These are phyloP conservation scores for Parsonsia alboflavescens DNA, from an alignment of 257 asterid species.

Conservation along the genomic window DNA sequence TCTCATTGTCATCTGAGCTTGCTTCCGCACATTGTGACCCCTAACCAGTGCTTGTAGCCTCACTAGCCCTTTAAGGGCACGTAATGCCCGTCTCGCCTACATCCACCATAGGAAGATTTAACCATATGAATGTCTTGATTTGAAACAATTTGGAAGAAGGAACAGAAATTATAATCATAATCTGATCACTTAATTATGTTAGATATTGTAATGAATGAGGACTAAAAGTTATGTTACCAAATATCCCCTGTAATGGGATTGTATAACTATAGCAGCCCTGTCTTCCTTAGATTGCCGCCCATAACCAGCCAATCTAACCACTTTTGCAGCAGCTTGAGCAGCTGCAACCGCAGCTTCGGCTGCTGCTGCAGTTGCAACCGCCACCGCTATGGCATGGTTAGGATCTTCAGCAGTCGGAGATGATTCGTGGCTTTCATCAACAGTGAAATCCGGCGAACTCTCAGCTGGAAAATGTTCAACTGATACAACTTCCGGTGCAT, in stretches of 20 bases:
- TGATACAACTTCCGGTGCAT: slow-evolving; percentile 79
- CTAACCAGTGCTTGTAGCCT: slow-evolving; percentile 93
- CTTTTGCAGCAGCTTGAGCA: slow-evolving; percentile 88
- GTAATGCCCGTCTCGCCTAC: slow-evolving; percentile 84
- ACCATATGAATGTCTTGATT: background rate
- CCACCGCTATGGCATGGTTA: slow-evolving; percentile 67
- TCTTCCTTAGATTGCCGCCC: slow-evolving; percentile 71
- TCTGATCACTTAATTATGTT: background rate
- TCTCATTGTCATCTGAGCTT: slow-evolving; percentile 93
- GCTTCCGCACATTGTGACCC: slow-evolving; percentile 90
- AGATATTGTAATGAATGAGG: background rate
- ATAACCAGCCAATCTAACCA: slow-evolving; percentile 66
- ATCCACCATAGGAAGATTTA: background rate
- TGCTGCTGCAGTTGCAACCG: slow-evolving; percentile 83
- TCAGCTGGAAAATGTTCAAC: slow-evolving; percentile 78
- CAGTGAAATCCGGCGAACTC: slow-evolving; percentile 69
- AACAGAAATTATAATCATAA: background rate
- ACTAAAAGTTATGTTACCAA: slow-evolving; percentile 36
- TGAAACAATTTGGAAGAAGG: background rate
- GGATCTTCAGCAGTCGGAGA: slow-evolving; percentile 54
- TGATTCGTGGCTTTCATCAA: slow-evolving; percentile 43
- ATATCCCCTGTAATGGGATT: slow-evolving; percentile 83
- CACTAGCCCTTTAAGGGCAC: slow-evolving; percentile 85
- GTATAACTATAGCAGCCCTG: slow-evolving; percentile 67
- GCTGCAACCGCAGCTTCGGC: slow-evolving; percentile 90